Conservation (phyloP, 1,284 basidiomycete species). For the Meripilus lineatus region DNA sequence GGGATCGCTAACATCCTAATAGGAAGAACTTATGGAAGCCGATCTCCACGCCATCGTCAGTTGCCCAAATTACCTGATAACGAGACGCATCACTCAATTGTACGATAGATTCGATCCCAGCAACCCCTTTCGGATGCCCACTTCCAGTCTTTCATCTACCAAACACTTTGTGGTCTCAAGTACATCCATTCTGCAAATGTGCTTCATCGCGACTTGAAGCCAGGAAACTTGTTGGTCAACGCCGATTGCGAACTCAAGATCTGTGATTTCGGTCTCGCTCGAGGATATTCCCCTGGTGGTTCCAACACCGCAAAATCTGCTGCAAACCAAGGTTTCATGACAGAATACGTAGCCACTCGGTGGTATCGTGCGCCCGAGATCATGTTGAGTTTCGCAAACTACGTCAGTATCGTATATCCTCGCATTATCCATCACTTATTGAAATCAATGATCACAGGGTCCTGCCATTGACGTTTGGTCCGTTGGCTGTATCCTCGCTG, state of each 20-base stretch:
- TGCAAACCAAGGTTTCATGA: slow-evolving; percentile 97
- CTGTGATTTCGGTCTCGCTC: slow-evolving; percentile 96
- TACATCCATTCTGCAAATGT: slow-evolving; percentile 99
- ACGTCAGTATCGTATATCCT: slow-evolving; percentile 47
- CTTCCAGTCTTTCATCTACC: slow-evolving; percentile 98
- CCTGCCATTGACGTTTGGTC: slow-evolving; percentile 97
- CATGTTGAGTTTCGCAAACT: slow-evolving; percentile 96
- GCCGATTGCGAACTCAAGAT: slow-evolving; percentile 98
- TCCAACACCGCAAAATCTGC: slow-evolving; percentile 41
- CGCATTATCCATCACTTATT: slow-evolving; percentile 3
- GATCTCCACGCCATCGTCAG: slow-evolving; percentile 97
- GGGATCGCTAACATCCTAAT: slow-evolving; percentile 2
- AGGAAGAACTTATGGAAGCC: slow-evolving; percentile 99
- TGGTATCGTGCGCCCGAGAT: slow-evolving; percentile 98
- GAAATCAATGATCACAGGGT: slow-evolving; percentile 39
- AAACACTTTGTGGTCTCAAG: slow-evolving; percentile 96
- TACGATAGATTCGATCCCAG: slow-evolving; percentile 84
- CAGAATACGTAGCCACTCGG: slow-evolving; percentile 96
- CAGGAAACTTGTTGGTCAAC: slow-evolving; percentile 94
- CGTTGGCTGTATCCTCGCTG: slow-evolving; percentile 96
- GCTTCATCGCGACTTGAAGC: slow-evolving; percentile 96
- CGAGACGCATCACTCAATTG: slow-evolving; percentile 8
- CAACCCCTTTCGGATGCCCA: slow-evolving; percentile 98
- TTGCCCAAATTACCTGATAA: slow-evolving; percentile 10
- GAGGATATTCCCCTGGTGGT: slow-evolving; percentile 80